Base-by-base conservation (phyloP, 1,284 basidiomycete genomes). In the Pisolithus thermaeus region DNA sequence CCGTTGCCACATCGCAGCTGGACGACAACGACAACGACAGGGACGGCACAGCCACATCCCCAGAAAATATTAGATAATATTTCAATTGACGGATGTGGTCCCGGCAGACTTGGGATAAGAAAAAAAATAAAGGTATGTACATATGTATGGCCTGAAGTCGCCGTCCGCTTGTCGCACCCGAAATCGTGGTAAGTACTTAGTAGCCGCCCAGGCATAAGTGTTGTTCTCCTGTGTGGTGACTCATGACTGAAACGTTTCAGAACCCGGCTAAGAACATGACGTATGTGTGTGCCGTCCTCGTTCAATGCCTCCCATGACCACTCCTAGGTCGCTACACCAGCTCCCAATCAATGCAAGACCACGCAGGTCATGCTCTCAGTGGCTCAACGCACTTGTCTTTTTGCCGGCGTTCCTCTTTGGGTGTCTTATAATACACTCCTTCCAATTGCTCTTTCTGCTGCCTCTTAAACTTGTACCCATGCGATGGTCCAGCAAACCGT, bases 361-460 rank as follows among this genome's bases (percentile, higher is more conserved):
- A 4, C 70, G 75, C 4, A 70, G 68, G 54, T 70, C 80, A 50
- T 86, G 84, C 77, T 56, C 63, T 36, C 78, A 80, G 61, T 70
- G 70, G 6, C 59, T 82, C 35, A 68, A 77, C 37, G 81, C 76
- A 42, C 50, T 81, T 12, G 58, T 79, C 20, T 89, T 84, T 63
- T 66, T 73, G 23, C 36, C 85, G 38, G 57, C 87, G 27, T 93
- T 92, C 74, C 71, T 82, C 59, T 58, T 79, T 4, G 90, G 79
- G 4, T 83, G 83, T 60, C 54, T 90, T 38, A 80, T 84, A 70
- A 75, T 90, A 59, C 81, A 89, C 60, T 73, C 69, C 32, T 80
- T 81, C 32, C 92, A 95, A 68, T 73, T 90, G 62, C 59, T 80
- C 20, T 73, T 90, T 59, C 67, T 92, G 36, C 68, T 86, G 20